Evolutionary conservation across 164 flowering plant genomes (phyloP), one percentile per base, ranked within the genome.

Genomic region (Stephania cephalantha): DNA sequence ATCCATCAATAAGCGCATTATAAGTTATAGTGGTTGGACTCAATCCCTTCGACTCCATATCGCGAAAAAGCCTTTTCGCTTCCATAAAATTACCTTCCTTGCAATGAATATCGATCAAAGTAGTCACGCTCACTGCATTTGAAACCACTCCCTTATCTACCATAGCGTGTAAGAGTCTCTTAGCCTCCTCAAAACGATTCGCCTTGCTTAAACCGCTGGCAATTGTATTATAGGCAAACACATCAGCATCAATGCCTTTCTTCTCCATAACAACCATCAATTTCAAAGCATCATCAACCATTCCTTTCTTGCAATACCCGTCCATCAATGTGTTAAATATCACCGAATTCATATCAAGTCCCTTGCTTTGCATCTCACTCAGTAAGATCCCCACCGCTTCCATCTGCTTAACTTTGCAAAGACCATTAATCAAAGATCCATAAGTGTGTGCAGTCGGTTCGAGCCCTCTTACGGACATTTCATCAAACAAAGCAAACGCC

Each of bases 21-120:
- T 88, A 94, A 15, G 95, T 92, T 35, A 84, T 83, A 15, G 67
- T 64, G 81, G 69, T 88, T 2, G 94, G 94, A 69, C 18, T 79
- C 66, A 76, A 77, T 17, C 90, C 90, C 78, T 76, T 86, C 78
- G 69, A 74, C 77, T 83, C 85, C 97, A 94, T 90, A 76, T 90
- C 89, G 3, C 35, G 74, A 35, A 94, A 73, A 1, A 86, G 68
- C 75, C 86, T 82, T 66, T 77, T 85, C 5, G 94, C 98, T 78
- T 85, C 97, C 13, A 63, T 80, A 20, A 92, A 55, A 80, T 94
- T 72, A 48, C 97, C 92, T 79, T 89, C 88, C 80, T 90, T 92
- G 82, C 91, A 86, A 77, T 84, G 79, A 69, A 90, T 87, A 77
- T 85, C 86, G 71, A 94, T 82, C 81, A 90, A 80, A 50, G 89